Evolutionary conservation across 179 eudicot genomes (phyloP).

Genomic region (Patellifolia procumbens): DNA sequence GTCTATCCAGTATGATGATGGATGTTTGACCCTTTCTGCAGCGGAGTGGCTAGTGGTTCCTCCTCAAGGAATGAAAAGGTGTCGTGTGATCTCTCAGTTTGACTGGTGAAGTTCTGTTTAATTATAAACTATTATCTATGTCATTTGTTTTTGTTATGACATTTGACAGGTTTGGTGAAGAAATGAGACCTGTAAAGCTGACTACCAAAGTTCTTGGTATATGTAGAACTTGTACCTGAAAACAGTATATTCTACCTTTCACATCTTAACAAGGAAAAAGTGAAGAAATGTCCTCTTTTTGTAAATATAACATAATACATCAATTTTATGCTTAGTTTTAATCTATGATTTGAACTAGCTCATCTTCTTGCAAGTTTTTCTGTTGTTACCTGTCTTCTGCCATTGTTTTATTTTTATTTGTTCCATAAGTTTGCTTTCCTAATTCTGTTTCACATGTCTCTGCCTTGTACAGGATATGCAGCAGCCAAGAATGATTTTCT

Average conservation of each 20-base stretch:
- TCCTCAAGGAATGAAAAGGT: slow-evolving; percentile 84
- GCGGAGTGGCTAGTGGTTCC: slow-evolving; percentile 99
- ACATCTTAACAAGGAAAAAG: neutral
- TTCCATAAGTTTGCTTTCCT: neutral
- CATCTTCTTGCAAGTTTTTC: too few relatives aligned
- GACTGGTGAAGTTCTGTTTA: slow-evolving; percentile 5
- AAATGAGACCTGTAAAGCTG: slow-evolving; percentile 99
- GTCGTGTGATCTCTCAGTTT: neutral
- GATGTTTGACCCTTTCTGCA: slow-evolving; percentile 33
- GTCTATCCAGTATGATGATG: slow-evolving; percentile 4
- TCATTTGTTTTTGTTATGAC: slow-evolving; percentile 12
- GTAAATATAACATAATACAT: neutral
- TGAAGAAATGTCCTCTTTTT: neutral
- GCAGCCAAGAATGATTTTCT: slow-evolving; percentile 95
- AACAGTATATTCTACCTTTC: neutral
- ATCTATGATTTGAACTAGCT: neutral
- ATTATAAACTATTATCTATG: neutral
- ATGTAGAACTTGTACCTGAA: neutral
- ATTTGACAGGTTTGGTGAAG: slow-evolving; percentile 89
- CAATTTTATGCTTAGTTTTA: slow-evolving; percentile 2
- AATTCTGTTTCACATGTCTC: neutral
- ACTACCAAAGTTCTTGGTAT: slow-evolving; percentile 94
- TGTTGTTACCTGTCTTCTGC: neutral
- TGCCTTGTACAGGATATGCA: slow-evolving; percentile 77
- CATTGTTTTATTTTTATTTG: neutral